Conservation (phyloP, 108 stramenopile species). For the Cyclotella sp. region DNA sequence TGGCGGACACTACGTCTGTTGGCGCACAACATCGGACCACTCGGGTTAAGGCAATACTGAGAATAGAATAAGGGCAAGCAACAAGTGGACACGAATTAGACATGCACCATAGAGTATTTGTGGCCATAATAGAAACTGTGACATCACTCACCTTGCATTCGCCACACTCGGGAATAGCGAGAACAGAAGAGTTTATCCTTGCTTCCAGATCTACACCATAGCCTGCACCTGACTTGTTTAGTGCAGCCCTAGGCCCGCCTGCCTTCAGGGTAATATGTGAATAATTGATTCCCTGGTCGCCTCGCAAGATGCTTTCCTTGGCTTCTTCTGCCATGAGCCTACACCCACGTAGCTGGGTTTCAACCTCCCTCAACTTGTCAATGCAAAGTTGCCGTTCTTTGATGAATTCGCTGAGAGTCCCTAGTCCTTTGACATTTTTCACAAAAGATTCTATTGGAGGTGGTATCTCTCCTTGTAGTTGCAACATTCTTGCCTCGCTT, state of each 20-base stretch:
- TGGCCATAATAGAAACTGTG: not conserved
- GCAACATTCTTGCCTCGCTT: conserved; percentile 55
- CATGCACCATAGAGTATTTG: not conserved
- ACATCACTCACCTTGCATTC: conserved; percentile 59
- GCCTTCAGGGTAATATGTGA: conserved; percentile 82
- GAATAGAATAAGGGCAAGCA: not conserved
- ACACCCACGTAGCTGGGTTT: conserved; percentile 82
- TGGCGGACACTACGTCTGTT: conserved; percentile 69
- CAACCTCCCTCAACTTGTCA: conserved; percentile 78
- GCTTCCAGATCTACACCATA: conserved; percentile 84
- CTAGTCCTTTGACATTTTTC: conserved; percentile 30
- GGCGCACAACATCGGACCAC: conserved; percentile 62
- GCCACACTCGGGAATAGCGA: conserved; percentile 81
- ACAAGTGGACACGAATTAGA: not conserved
- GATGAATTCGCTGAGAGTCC: conserved; percentile 61
- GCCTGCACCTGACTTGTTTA: conserved; percentile 49
- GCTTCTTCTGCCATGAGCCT: conserved; percentile 76
- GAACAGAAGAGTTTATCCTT: conserved; percentile 71
- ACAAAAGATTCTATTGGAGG: conserved; percentile 58
- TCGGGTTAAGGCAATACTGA: conserved; percentile 62
- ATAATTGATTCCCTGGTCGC: conserved; percentile 90
- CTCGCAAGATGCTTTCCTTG: conserved; percentile 64
- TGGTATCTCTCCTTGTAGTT: conserved; percentile 66
- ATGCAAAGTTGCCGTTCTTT: conserved; percentile 69
- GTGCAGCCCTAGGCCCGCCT: conserved; percentile 61